A percentile compares a stretch with the other conserved stretches of the same genome.
phyloP scores from a whole-genome alignment of 1,284 basidiomycete genomes.

The Malassezia yamatoensis region DNA sequence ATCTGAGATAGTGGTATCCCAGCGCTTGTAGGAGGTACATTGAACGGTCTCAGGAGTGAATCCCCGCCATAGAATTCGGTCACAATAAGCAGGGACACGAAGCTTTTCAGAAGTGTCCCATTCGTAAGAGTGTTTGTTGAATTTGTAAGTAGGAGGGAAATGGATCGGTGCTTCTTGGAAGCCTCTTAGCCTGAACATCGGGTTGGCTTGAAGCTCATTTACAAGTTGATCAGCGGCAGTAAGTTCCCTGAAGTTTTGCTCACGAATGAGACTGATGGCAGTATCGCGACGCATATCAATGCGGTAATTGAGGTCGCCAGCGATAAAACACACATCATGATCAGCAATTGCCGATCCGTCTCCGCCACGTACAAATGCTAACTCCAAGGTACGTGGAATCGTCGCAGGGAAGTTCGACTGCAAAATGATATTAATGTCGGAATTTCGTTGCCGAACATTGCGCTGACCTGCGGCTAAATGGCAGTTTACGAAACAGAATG shows the following conservation, averaged over 20 bases:
- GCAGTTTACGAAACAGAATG: conserved; percentile 81
- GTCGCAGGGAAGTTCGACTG: conserved; percentile 24
- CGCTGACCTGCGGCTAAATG: conserved; percentile 89
- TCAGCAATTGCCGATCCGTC: conserved; percentile 89
- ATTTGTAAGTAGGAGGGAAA: conserved; percentile 81
- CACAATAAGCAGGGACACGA: conserved; percentile 88
- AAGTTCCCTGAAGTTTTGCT: conserved; percentile 60
- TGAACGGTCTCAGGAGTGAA: conserved; percentile 56
- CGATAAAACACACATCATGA: conserved; percentile 82
- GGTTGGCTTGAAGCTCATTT: conserved; percentile 76
- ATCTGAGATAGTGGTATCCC: conserved; percentile 46
- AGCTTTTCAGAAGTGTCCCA: conserved; percentile 83
- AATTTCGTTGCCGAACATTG: conserved; percentile 69
- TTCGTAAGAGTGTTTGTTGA: conserved; percentile 62
- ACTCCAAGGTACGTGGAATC: conserved; percentile 45
- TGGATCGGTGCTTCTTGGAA: conserved; percentile 62
- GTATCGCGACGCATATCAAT: conserved; percentile 79
- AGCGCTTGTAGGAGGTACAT: conserved; percentile 37
- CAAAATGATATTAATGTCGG: conserved; percentile 61
- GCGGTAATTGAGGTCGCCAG: conserved; percentile 61
- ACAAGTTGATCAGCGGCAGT: conserved; percentile 74
- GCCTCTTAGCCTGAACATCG: conserved; percentile 68
- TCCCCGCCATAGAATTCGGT: conserved; percentile 70
- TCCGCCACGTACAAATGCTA: conserved; percentile 70
- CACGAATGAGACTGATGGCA: conserved; percentile 61